Percentiles rank a stretch among this genome's conserved stretches.
Conservation (phyloP, 2,329 filamentous ascomycete species). For the Diplodia sapinea region DNA sequence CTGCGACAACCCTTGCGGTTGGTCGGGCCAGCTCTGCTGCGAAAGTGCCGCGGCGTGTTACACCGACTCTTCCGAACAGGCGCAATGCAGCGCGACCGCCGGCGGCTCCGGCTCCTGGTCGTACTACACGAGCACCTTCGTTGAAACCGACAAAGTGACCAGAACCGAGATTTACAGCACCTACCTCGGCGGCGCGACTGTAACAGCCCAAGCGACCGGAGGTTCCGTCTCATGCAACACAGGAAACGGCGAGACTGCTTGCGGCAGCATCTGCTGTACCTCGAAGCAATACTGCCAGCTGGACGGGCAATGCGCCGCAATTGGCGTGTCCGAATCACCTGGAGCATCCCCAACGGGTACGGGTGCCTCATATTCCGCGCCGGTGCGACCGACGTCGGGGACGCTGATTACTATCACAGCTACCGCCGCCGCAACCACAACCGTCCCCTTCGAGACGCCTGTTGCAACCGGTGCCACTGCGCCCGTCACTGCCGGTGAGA, state of each 20-base stretch:
- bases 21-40: constrained; percentile 46
- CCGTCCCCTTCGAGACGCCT: constrained; percentile 57
- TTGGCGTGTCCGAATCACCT: constrained; percentile 57
- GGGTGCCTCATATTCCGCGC: constrained; percentile 52
- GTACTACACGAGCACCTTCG: constrained; percentile 63
- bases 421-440: constrained; percentile 54
- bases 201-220: constrained; percentile 37
- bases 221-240: constrained; percentile 47
- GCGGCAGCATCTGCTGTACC: constrained; percentile 73
- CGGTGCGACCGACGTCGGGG: constrained; percentile 57
- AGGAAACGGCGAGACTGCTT: constrained; percentile 62
- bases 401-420: constrained; percentile 59
- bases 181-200: constrained; percentile 39
- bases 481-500: constrained; percentile 39
- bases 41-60: constrained; percentile 39
- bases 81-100: constrained; percentile 41
- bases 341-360: constrained; percentile 43
- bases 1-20: constrained; percentile 40
- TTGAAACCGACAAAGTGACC: constrained; percentile 62
- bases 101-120: constrained; percentile 56
- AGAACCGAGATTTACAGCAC: constrained; percentile 61
- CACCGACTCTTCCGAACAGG: constrained; percentile 44
- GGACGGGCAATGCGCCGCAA: constrained; percentile 63
- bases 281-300: constrained; percentile 69
- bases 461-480: constrained; percentile 60